Evolutionary conservation across 139 green algal species (phyloP).

Genomic region (Volvox reticuliferus): DNA sequence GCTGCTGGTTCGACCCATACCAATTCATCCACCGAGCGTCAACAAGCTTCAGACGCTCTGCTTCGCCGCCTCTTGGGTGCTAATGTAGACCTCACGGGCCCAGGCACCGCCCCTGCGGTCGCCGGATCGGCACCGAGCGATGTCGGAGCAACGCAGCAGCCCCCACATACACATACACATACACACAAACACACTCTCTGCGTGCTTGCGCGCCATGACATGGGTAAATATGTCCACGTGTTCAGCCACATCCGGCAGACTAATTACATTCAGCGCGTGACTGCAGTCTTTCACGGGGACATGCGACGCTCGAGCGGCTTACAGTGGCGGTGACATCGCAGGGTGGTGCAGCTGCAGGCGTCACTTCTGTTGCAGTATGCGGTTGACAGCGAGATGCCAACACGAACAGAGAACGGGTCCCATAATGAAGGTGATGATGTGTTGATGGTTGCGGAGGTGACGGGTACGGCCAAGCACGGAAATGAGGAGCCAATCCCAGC

Average conservation of each 20-base stretch:
- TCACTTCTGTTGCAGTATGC: too few species aligned
- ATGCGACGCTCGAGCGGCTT: background rate
- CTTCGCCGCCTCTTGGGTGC: background rate
- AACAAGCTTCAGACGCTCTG: background rate
- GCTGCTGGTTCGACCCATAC: background rate
- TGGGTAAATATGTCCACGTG: conserved; percentile 48
- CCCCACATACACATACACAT: too few species aligned
- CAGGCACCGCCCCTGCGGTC: too few species aligned
- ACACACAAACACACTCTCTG: background rate
- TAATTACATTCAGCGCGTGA: conserved; percentile 43
- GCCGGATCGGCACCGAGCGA: background rate
- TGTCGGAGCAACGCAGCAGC: background rate
- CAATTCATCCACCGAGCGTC: conserved; percentile 2
- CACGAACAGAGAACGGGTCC: too few species aligned
- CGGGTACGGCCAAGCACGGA: background rate
- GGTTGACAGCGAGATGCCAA: too few species aligned
- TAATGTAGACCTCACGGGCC: background rate
- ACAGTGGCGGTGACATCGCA: background rate
- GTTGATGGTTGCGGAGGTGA: too few species aligned
- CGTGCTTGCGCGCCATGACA: conserved; percentile 39
- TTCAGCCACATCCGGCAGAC: conserved; percentile 56
- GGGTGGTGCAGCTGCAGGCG: background rate
- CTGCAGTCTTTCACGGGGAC: conserved; percentile 2
- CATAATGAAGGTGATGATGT: too few species aligned
- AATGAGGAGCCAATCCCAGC: background rate